Base-by-base conservation (phyloP, 208 protist genomes). In the Novymonas esmeraldas region DNA sequence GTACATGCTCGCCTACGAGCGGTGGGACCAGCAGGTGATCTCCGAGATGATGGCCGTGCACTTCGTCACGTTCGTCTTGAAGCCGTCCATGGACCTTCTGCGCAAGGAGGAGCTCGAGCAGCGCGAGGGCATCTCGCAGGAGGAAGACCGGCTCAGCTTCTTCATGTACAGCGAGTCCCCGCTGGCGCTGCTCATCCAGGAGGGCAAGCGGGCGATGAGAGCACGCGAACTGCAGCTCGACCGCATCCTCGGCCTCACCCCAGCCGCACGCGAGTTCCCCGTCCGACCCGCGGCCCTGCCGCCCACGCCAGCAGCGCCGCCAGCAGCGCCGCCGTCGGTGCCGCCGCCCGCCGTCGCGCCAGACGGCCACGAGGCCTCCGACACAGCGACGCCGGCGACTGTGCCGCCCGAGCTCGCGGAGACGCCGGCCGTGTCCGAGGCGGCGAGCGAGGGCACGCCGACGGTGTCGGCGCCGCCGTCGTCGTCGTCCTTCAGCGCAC, bases 31-130 rank as follows among this genome's bases (percentile, higher is more conserved):
- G 26, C 76, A 78, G 22, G 79, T 91, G 0, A 44, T 87, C 9
- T 64, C 64, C 1, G 83, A 95, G 65, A 90, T 93, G 85, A 93
- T 92, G 83, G 72, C 82, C 22, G 82, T 92, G 49, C 63, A 70
- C 52, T 95, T 87, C 68, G 84, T 93, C 4, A 90, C 82, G 9
- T 89, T 85, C 65, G 82, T 95, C 18, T 52, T 95, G 42, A 83
- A 84, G 60, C 84, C 88, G 7, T 80, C 82, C 62, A 70, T 92
- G 62, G 82, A 93, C 22, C 70, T 85, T 33, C 61, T 95, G 59
- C 65, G 81, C 24, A 46, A 55, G 31, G 61, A 61, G 24, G 90
- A 93, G 73, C 68, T 60, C 20, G 52, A 64, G 62, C 64, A 74
- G 31, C 76, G 77, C 2, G 52, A 63, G 16, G 44, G 61, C 33